Evolutionary conservation across 768 basidiomycete species (phyloP), one percentile per base, ranked within the genome.

Genomic region (Collybiopsis confluens): DNA sequence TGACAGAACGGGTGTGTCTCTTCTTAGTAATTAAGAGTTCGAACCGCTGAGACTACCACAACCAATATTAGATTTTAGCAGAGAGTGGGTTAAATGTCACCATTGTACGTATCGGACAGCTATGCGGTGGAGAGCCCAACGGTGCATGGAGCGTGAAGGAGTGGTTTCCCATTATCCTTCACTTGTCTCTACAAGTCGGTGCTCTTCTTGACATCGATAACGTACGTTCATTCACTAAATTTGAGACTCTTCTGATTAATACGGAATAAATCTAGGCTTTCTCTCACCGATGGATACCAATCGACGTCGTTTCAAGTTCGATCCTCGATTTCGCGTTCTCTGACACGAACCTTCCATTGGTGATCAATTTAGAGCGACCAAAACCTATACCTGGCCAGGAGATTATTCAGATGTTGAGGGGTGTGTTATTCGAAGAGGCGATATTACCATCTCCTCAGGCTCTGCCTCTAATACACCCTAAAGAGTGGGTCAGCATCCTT

Each of bases 131-230:
- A 24, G 26, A 16, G 13, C 64, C 66, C 2, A 63, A 65, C 37
- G 75, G 74, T 15, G 65, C 68, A 3, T 74, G 71, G 74, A 64
- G 65, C 18, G 67, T 61, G 0, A 62, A 60, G 1, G 66, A 71
- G 42, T 73, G 72, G 69, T 53, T 76, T 37, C 70, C 73, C 6
- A 64, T 68, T 21, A 57, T 75, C 10, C 56, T 73, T 10, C 67
- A 68, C 55, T 70, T 70, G 2, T 66, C 65, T 47, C 38, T 72
- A 20, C 41, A 47, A 0, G 38, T 73, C 20, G 65, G 63, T 1
- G 55, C 45, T 1, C 58, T 73, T 28, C 69, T 68, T 0, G 56
- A 66, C 10, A 62, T 62, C 1, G 36, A 54, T 11, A 64, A 65
- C 35, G 67, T 65, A 27, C 51, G 69, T 63, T 15, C 45, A 37